Conservation (phyloP, 2,329 filamentous ascomycete species). For the Phyllosticta capitalensis region DNA sequence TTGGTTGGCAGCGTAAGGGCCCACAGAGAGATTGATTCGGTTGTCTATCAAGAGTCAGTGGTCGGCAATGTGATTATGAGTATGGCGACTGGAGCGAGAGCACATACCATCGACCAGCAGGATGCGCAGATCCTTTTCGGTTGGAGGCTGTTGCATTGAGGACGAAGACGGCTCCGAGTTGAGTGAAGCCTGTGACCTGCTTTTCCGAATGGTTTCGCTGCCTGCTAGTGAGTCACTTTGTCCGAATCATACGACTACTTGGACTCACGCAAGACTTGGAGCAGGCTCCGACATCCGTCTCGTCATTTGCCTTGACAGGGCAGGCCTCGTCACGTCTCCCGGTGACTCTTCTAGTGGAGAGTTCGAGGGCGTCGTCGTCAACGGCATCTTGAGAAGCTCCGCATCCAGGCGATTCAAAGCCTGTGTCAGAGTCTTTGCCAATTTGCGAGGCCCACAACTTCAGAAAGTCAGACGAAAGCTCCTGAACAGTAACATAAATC, state of each 20-base stretch:
- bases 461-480: background rate
- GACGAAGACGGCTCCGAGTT: background rate
- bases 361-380: background rate
- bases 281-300: background rate
- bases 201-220: background rate
- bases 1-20: background rate
- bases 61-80: background rate
- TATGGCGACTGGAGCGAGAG: too few species aligned
- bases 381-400: background rate
- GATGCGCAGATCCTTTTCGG: background rate
- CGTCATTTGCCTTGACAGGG: background rate
- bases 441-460: slow-evolving; percentile 25
- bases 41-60: slow-evolving; percentile 1
- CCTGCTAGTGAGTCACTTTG: background rate
- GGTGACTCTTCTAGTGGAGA: background rate
- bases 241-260: background rate
- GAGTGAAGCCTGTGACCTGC: background rate
- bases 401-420: background rate
- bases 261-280: background rate
- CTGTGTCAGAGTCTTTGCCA: slow-evolving; percentile 20
- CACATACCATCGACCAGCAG: slow-evolving; percentile 2
- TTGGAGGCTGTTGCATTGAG: background rate
- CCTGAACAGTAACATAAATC: background rate
- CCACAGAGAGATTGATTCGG: slow-evolving; percentile 9
- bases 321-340: background rate